Evolutionary conservation across 2,329 filamentous ascomycete genomes (phyloP), one percentile per base, ranked within the genome.

Genomic region (Sclerotinia borealis): DNA sequence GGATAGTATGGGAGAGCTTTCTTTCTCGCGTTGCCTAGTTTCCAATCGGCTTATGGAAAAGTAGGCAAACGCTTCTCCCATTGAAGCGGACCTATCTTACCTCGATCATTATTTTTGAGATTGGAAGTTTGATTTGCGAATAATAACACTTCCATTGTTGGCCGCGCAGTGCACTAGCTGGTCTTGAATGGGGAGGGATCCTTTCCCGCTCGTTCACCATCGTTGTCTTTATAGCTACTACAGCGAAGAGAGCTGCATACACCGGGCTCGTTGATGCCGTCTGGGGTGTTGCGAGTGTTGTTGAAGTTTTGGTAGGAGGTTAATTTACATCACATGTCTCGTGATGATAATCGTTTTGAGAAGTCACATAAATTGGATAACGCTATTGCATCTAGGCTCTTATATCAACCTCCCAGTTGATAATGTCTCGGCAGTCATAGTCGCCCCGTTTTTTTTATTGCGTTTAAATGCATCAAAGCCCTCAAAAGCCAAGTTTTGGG

Each of bases 111-210:
- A 56, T 74, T 22, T 75, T 74, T 59, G 73, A 75, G 61, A 25
- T 75, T n/a, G 72, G 72, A 8, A 69, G 67, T 48, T 55, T 74
- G 15, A 67, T 75, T 31, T 74, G 70, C 39, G 72, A 72, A 64
- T 50, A 71, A 69, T 29, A 67, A 65, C 27, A 76, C 75, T 72
- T 70, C 82, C 25, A 77, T 83, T 54, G 76, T 72, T 1, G 79
- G 76, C 0, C 73, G 81, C 4, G 79, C 79, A 7, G 81, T 4
- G 79, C 79, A 7, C 64, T 83, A 5, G 81, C 82, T 66, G 81
- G 80, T 0, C 63, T 80, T 0, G 81, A 79, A 1, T 78, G 77
- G 17, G 78, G 78, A 0, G 80, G 80, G 4, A 77, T 82, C 68
- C 69, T 78, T 52, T 77, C 77, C 10, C 72, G 83, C 68, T 78